Percentiles rank a stretch among this genome's conserved stretches.
Conservation (phyloP, 345 rosid genomes). For the Camelina laxa region DNA sequence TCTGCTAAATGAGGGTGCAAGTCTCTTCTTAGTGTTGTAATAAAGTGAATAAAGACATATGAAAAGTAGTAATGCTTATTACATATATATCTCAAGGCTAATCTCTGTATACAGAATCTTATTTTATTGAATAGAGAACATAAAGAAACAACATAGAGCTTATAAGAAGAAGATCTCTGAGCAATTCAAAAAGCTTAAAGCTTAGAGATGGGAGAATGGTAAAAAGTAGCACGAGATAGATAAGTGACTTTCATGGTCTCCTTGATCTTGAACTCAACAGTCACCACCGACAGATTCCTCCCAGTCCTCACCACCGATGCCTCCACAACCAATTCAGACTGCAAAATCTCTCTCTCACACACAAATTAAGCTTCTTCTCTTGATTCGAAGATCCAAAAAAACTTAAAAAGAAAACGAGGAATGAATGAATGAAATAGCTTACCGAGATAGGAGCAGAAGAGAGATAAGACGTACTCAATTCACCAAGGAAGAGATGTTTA, state of each 20-base stretch:
- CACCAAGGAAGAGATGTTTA: slow-evolving; percentile 66
- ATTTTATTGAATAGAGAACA: slow-evolving; percentile 20
- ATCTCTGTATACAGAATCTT: slow-evolving; percentile 21
- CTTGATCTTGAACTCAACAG: slow-evolving; percentile 60
- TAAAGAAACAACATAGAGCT: slow-evolving; percentile 13
- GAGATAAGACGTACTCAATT: slow-evolving; percentile 71
- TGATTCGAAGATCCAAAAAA: background rate
- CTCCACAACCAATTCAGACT: slow-evolving; percentile 63
- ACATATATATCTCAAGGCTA: background rate
- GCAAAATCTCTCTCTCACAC: slow-evolving; percentile 9
- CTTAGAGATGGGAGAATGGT: slow-evolving; percentile 56
- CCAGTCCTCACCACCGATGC: slow-evolving; percentile 73
- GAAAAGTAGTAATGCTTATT: slow-evolving; percentile 7
- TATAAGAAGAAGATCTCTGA: background rate
- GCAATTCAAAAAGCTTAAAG: slow-evolving; percentile 44
- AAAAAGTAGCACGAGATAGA: slow-evolving; percentile 69
- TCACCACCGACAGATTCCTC: slow-evolving; percentile 67
- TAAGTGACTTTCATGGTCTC: slow-evolving; percentile 56
- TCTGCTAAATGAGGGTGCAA: background rate
- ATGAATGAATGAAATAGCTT: slow-evolving; percentile 18
- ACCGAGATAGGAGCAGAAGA: slow-evolving; percentile 57
- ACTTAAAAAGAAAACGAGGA: background rate
- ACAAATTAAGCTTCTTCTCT: slow-evolving; percentile 20
- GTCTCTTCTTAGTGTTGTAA: background rate
- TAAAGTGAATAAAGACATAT: background rate